phyloP scores from a whole-genome alignment of 2,329 filamentous ascomycete genomes.

The Trichoderma sp. region DNA sequence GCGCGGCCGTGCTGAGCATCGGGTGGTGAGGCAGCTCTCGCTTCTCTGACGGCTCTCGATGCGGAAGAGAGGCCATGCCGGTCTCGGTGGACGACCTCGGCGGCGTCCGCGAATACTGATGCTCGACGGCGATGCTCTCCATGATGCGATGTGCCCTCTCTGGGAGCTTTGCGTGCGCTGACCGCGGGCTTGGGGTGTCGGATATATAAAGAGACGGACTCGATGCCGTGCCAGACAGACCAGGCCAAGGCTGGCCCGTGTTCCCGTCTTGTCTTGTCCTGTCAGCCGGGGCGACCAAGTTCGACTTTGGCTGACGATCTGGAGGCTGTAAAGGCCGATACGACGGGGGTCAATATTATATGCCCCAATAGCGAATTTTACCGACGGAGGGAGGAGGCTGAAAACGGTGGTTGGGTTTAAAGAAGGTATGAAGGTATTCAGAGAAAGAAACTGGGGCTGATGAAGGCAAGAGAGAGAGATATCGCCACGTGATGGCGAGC shows the following conservation, averaged over 20 bases:
- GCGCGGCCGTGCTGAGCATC: conserved; percentile 10
- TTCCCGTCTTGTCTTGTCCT: conserved; percentile 1
- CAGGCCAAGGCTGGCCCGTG: conserved; percentile 14
- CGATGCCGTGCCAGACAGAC: neutral
- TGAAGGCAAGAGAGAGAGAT: neutral
- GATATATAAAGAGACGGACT: neutral
- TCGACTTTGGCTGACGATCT: neutral
- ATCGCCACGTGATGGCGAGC: conserved; percentile 6
- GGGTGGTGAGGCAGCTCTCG: conserved; percentile 23
- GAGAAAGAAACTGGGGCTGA: neutral
- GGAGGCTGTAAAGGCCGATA: conserved; percentile 4
- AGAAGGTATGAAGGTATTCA: neutral
- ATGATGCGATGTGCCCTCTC: conserved; percentile 1
- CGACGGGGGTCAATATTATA: neutral
- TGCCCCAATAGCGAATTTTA: conserved; percentile 12
- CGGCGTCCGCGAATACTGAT: conserved; percentile 13
- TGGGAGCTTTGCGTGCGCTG: neutral
- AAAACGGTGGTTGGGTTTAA: neutral
- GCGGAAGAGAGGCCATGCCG: conserved; percentile 4
- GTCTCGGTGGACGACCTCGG: conserved; percentile 20
- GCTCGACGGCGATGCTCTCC: conserved; percentile 24
- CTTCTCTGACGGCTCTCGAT: conserved; percentile 7
- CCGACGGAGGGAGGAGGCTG: conserved; percentile 15
- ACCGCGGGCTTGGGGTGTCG: neutral
- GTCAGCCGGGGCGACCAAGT: neutral